Conservation (phyloP, 495 filamentous ascomycete species). For the Neurospora sp. region DNA sequence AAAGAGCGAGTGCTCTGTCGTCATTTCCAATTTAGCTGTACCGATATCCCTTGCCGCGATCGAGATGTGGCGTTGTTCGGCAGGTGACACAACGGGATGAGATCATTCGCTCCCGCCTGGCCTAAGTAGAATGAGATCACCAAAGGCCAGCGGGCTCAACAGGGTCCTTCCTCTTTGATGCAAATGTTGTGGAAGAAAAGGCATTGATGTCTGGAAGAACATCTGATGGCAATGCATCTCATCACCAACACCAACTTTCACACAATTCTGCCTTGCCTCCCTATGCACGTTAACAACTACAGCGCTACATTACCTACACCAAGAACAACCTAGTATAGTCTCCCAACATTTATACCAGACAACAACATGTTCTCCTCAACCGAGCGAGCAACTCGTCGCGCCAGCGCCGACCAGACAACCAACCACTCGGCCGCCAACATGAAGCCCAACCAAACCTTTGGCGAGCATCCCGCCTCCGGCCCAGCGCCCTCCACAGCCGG, state of each 20-base stretch:
- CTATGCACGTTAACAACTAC: background rate
- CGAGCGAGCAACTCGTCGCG: background rate
- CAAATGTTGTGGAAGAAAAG: background rate
- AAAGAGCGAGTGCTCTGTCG: background rate
- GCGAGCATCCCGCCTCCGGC: conserved; percentile 17
- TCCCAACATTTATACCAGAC: background rate
- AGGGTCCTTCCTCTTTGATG: background rate
- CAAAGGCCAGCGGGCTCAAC: background rate
- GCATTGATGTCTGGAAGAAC: background rate
- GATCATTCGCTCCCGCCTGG: background rate
- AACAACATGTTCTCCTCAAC: background rate
- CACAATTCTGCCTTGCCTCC: background rate
- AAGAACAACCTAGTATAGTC: background rate
- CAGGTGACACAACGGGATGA: background rate
- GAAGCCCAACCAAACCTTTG: conserved; percentile 7
- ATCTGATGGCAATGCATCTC: background rate
- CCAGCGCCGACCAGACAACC: background rate
- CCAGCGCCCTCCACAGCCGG: conserved; percentile 26
- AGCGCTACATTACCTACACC: no score
- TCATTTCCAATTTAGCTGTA: background rate
- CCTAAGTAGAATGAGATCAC: background rate
- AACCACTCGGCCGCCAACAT: background rate
- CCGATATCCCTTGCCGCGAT: background rate
- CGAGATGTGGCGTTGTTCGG: background rate
- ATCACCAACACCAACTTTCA: background rate